phyloP scores from a whole-genome alignment of 2,329 filamentous ascomycete species.

The Claviceps paspali region DNA sequence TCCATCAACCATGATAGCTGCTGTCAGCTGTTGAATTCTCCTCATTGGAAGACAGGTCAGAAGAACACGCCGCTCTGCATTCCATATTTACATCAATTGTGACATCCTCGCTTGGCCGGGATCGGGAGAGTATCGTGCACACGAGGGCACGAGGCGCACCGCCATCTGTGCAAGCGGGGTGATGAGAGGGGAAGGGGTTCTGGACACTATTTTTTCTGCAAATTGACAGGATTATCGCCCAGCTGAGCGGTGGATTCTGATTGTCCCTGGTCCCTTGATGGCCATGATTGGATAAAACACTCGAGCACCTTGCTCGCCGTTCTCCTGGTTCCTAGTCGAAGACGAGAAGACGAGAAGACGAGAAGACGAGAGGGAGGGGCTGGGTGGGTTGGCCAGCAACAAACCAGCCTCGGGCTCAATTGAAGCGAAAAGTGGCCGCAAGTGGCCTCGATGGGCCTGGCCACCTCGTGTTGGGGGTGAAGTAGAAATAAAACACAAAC shows the following conservation, averaged over 20 bases:
- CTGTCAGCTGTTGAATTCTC: conserved; percentile 7
- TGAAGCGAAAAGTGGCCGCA: not conserved
- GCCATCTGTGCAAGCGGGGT: conserved; percentile 1
- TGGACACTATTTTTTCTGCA: not conserved
- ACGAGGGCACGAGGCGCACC: no score
- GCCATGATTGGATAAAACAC: conserved; percentile 1
- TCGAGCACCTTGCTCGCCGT: conserved; percentile 2
- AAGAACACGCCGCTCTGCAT: no score
- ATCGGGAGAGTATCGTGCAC: no score
- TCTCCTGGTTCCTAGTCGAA: no score
- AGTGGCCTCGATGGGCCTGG: not conserved
- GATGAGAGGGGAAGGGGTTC: not conserved
- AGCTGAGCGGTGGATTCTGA: conserved; percentile 1
- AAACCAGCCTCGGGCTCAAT: not conserved
- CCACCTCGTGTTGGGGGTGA: no score
- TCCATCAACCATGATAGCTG: no score
- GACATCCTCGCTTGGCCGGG: not conserved
- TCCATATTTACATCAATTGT: no score
- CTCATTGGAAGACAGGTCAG: no score
- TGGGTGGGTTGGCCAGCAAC: not conserved
- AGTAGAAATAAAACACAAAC: not conserved
- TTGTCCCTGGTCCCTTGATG: not conserved
- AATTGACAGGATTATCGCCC: conserved; percentile 1
- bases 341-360: no score
- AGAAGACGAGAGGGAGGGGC: no score